Evolutionary conservation across 2,329 filamentous ascomycete species (phyloP), one percentile per base, ranked within the genome.

Genomic region (Ophiostoma australiae): DNA sequence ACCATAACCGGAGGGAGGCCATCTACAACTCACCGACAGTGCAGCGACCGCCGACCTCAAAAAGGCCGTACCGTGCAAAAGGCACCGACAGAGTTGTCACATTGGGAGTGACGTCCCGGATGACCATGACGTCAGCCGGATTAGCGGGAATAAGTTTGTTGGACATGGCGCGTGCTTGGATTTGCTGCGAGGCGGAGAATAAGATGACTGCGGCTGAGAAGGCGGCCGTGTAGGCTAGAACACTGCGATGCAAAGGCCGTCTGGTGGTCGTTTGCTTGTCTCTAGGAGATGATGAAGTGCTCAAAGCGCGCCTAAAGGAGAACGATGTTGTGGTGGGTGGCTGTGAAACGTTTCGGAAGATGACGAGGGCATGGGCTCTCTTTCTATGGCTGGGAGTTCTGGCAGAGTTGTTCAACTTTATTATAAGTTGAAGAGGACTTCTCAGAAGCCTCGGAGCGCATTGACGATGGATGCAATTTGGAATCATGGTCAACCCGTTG

Each of bases 111-210:
- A 98, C 82, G 76, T 93, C 86, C 74, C 94, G 91, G 77, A 97
- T 94, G 73, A 97, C 92, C 90, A 97, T 96, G 74, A 95, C 89
- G 77, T 92, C 88, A 23, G 89, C 86, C 15, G 94, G 93, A 76
- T 94, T 89, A 20, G 81, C 76, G 4, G 90, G 90, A 71, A 91
- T 85, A 70, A 92, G 85, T 76, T 88, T 86, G 8, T 84, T 82
- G 70, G 87, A 86, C 87, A 90, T 90, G 74, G 68, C 37, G 58
- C 68, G 41, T 31, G 44, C 23, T 35, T 68, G 33, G 27, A 31
- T 31, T 52, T 35, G 39, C 27, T 27, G 27, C 11, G 63, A 66
- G n/a, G 63, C 35, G 17, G 63, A 13, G 4, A 33, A 33, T 63
- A 63, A 8, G 63, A 39, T 23, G 35, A 23, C 17, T n/a, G 63